phyloP scores from a whole-genome alignment of 805 yeast species.

The Lachancea cidri region DNA sequence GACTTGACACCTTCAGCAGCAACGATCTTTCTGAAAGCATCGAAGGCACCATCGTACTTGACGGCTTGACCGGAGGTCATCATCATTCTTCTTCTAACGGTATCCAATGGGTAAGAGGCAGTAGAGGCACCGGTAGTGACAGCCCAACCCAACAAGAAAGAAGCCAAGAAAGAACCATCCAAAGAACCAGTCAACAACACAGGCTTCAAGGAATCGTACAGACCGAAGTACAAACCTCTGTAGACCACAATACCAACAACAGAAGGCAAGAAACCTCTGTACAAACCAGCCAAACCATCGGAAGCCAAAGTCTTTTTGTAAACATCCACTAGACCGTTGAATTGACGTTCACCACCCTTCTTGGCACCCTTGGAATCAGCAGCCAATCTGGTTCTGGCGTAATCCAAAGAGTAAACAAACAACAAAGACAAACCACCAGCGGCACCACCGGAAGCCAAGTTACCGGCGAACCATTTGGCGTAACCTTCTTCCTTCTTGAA shows the following conservation, averaged over 20 bases:
- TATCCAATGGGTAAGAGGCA: constrained; percentile 98
- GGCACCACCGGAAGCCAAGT: constrained; percentile 97
- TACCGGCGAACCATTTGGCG: constrained; percentile 94
- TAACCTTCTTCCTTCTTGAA: constrained; percentile 94
- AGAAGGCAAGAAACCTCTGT: constrained; percentile 99
- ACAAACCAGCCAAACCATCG: constrained; percentile 97
- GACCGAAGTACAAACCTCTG: constrained; percentile 99
- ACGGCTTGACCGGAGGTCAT: constrained; percentile 99
- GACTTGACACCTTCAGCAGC: constrained; percentile 93
- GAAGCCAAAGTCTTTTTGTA: constrained; percentile 92
- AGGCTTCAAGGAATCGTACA: constrained; percentile 95
- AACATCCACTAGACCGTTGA: constrained; percentile 95
- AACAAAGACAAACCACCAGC: constrained; percentile 96
- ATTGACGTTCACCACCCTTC: constrained; percentile 88
- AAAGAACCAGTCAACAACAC: constrained; percentile 89
- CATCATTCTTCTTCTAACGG: constrained; percentile 99
- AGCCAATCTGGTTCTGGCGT: constrained; percentile 98
- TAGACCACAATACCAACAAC: constrained; percentile 95
- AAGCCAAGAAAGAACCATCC: constrained; percentile 91
- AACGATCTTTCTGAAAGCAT: constrained; percentile 85
- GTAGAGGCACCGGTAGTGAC: constrained; percentile 98
- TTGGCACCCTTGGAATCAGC: constrained; percentile 91
- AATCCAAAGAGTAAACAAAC: constrained; percentile 94
- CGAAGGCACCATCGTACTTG: constrained; percentile 92
- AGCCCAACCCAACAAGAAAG: constrained; percentile 95